Conservation (phyloP, 2,329 filamentous ascomycete species). For the Fonsecaea nubica region DNA sequence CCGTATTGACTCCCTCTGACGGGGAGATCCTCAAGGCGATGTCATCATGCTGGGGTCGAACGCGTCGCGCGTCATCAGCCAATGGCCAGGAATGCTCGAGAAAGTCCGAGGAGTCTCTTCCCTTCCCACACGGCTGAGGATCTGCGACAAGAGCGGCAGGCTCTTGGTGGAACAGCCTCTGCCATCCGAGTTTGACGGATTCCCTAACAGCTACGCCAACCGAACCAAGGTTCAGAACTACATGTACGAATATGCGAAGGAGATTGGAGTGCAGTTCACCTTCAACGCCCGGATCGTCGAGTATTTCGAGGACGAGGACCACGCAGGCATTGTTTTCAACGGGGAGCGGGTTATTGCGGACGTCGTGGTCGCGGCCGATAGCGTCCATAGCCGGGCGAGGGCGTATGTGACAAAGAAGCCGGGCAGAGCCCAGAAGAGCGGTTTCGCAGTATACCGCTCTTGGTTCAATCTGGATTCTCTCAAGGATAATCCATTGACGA, state of each 20-base stretch:
- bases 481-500: neutral
- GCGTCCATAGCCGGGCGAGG: conserved; percentile 36
- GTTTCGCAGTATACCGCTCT: conserved; percentile 36
- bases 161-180: conserved; percentile 44
- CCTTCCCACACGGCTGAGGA: conserved; percentile 33
- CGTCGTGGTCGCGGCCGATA: conserved; percentile 40
- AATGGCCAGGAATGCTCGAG: conserved; percentile 1
- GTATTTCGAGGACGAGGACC: conserved; percentile 43
- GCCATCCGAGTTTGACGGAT: conserved; percentile 40
- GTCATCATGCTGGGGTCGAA: conserved; percentile 9
- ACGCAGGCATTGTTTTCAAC: conserved; percentile 42
- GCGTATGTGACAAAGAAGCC: conserved; percentile 51
- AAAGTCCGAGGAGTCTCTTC: neutral
- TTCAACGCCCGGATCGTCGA: conserved; percentile 41
- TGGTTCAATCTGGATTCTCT: conserved; percentile 4
- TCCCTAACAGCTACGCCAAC: conserved; percentile 43
- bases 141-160: conserved; percentile 43
- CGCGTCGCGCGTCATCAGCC: neutral
- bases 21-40: neutral
- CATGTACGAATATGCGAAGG: conserved; percentile 41
- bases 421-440: conserved; percentile 44
- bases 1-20: too few relatives aligned
- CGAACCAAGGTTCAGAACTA: conserved; percentile 44
- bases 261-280: conserved; percentile 41
- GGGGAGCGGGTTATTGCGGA: conserved; percentile 45